These are phyloP conservation scores for Cucurbita maxima DNA, from an alignment of 306 rosid species.

Conservation along the genomic window DNA sequence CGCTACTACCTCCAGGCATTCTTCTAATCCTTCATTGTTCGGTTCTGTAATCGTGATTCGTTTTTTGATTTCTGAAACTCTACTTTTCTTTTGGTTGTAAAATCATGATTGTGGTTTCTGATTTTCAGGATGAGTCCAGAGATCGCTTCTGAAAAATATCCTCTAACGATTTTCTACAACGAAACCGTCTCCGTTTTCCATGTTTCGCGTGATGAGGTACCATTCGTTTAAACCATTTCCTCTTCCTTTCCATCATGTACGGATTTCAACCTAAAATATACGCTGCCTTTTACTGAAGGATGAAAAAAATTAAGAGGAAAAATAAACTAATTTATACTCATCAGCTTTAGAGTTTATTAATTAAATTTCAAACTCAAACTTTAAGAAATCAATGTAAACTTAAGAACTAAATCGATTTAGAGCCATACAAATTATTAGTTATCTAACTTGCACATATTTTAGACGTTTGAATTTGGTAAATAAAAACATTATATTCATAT, in stretches of 20 bases:
- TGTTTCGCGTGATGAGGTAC: conserved; percentile 25
- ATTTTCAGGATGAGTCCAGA: conserved; percentile 2
- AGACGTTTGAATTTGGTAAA: no score
- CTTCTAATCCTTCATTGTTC: not conserved
- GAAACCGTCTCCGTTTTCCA: conserved; percentile 29
- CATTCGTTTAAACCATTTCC: not conserved
- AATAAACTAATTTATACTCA: no score
- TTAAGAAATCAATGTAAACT: no score
- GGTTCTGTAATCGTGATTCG: not conserved
- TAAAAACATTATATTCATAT: not conserved
- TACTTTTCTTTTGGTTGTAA: no score
- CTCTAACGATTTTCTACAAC: conserved; percentile 34
- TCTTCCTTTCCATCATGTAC: not conserved
- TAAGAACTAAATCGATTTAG: no score
- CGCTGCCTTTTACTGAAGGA: no score
- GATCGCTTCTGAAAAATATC: conserved; percentile 8
- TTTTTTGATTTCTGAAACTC: not conserved
- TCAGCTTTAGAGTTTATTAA: no score
- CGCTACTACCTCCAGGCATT: not conserved
- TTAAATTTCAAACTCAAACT: no score
- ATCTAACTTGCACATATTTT: no score
- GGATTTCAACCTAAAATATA: not conserved
- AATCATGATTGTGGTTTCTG: not conserved
- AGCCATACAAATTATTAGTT: no score
- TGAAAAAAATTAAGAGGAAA: no score